These are phyloP conservation scores for Parathielavia appendiculata DNA, from an alignment of 495 filamentous ascomycete species.

Conservation along the genomic window DNA sequence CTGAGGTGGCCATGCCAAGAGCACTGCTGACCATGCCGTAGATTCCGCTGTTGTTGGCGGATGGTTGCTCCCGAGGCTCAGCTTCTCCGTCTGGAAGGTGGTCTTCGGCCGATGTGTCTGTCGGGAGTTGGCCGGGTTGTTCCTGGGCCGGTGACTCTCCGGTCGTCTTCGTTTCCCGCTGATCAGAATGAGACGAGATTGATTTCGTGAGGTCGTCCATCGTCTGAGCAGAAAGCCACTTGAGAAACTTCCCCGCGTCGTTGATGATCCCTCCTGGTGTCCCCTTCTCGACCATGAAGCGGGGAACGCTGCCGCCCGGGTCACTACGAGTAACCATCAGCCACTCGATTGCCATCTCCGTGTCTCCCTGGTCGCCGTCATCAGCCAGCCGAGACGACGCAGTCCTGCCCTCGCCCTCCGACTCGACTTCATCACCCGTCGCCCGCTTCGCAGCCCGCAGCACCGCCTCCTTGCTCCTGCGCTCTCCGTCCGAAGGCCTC, in stretches of 20 bases:
- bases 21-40: slow-evolving; percentile 49
- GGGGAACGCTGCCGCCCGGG: slow-evolving; percentile 84
- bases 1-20: slow-evolving; percentile 39
- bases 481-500: slow-evolving; percentile 8
- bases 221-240: slow-evolving; percentile 67
- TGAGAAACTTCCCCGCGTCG: slow-evolving; percentile 79
- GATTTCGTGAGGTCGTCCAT: slow-evolving; percentile 26
- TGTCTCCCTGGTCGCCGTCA: slow-evolving; percentile 37
- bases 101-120: not conserved
- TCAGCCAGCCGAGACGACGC: slow-evolving; percentile 4
- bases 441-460: slow-evolving; percentile 28
- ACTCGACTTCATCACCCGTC: slow-evolving; percentile 23
- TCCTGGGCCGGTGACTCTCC: slow-evolving; percentile 1
- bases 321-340: slow-evolving; percentile 95
- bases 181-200: slow-evolving; percentile 11
- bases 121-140: slow-evolving; percentile 23
- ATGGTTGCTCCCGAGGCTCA: slow-evolving; percentile 29
- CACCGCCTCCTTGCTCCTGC: slow-evolving; percentile 29
- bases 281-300: slow-evolving; percentile 90
- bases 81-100: not conserved
- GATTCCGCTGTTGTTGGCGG: slow-evolving; percentile 39
- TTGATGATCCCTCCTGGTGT: slow-evolving; percentile 77
- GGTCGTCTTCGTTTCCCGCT: slow-evolving; percentile 15
- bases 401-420: slow-evolving; percentile 8
- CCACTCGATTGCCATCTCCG: slow-evolving; percentile 72